These are phyloP conservation scores for Salvia miltiorrhiza DNA, from an alignment of 257 asterid genomes.

Conservation along the genomic window DNA sequence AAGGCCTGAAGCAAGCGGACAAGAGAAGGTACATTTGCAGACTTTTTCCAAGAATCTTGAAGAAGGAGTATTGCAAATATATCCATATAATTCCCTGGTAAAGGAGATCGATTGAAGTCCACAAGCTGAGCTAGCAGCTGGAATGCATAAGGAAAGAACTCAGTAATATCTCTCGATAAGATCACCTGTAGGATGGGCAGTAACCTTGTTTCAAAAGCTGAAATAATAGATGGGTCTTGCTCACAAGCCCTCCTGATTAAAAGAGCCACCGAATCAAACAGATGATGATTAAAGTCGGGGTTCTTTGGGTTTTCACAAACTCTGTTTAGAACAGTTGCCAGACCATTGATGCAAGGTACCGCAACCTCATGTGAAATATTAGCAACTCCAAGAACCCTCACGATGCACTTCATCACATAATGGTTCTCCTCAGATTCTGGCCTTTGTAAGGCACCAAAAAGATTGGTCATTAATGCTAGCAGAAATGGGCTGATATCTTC, in stretches of 20 bases:
- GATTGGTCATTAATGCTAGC: constrained; percentile 68
- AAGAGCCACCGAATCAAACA: constrained; percentile 85
- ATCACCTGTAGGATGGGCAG: constrained; percentile 70
- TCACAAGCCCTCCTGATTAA: constrained; percentile 71
- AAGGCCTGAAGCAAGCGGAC: constrained; percentile 92
- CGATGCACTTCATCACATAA: constrained; percentile 92
- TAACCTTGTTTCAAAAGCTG: constrained; percentile 72
- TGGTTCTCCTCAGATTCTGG: constrained; percentile 97
- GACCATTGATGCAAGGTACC: constrained; percentile 72
- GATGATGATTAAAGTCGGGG: constrained; percentile 77
- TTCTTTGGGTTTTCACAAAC: constrained; percentile 87
- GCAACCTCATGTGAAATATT: constrained; percentile 70
- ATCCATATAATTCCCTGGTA: constrained; percentile 67
- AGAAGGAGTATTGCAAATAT: constrained; percentile 71
- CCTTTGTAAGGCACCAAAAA: constrained; percentile 74
- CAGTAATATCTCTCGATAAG: constrained; percentile 63
- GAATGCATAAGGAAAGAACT: constrained; percentile 90
- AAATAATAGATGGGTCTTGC: constrained; percentile 65
- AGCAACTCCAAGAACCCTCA: constrained; percentile 92
- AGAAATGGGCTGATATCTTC: constrained; percentile 70
- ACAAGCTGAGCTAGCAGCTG: constrained; percentile 95
- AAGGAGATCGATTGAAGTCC: constrained; percentile 63
- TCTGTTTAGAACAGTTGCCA: constrained; percentile 57
- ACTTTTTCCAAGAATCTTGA: constrained; percentile 82
- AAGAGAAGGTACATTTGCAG: constrained; percentile 89